These are phyloP conservation scores for Abrus precatorius DNA, from an alignment of 306 rosid genomes.

Conservation along the genomic window DNA sequence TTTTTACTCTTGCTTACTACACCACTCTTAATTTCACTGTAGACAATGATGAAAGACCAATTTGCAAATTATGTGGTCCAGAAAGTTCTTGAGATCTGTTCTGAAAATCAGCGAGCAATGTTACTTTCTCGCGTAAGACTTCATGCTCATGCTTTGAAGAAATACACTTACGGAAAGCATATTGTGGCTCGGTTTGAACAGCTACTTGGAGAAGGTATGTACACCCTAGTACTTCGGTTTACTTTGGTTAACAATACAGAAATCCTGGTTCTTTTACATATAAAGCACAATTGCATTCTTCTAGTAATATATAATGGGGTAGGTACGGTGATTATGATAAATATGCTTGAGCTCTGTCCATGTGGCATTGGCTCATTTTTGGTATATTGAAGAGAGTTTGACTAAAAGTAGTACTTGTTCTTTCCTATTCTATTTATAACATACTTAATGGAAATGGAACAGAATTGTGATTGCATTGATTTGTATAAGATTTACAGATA, in stretches of 20 bases:
- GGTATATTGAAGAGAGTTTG: background rate
- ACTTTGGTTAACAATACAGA: background rate
- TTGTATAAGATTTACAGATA: too few relatives aligned
- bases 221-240: slow-evolving; percentile 20
- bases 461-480: too few relatives aligned
- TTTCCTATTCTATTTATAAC: too few relatives aligned
- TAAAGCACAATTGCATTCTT: slow-evolving; percentile 9
- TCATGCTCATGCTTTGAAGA: slow-evolving; percentile 76
- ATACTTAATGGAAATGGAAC: too few relatives aligned
- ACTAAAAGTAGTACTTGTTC: background rate
- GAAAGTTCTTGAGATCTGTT: slow-evolving; percentile 72
- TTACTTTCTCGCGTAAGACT: slow-evolving; percentile 62
- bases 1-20: slow-evolving; percentile 36
- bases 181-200: slow-evolving; percentile 75
- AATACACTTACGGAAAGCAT: slow-evolving; percentile 83
- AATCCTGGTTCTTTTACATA: slow-evolving; percentile 17
- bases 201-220: slow-evolving; percentile 52
- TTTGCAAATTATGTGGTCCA: slow-evolving; percentile 80
- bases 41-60: slow-evolving; percentile 75
- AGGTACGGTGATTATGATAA: background rate
- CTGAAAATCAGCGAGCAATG: slow-evolving; percentile 60
- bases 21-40: slow-evolving; percentile 30
- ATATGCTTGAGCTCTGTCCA: slow-evolving; percentile 12
- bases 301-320: slow-evolving; percentile 20
- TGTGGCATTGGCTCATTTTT: background rate